Evolutionary conservation across 2,329 filamentous ascomycete genomes (phyloP).

Genomic region (Pseudopithomyces chartarum): DNA sequence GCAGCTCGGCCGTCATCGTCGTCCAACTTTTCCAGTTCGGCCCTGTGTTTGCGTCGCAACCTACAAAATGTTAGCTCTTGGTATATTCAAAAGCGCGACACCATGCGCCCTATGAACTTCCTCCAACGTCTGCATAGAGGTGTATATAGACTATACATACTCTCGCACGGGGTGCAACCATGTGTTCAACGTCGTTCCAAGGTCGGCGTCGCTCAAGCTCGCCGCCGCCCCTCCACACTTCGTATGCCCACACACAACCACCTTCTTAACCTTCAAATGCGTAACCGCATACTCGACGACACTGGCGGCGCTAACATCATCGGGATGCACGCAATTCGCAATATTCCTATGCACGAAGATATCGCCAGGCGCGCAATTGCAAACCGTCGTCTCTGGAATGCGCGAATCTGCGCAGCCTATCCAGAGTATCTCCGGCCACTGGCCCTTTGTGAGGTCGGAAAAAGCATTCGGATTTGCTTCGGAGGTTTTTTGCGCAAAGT

Average conservation of each 20-base stretch:
- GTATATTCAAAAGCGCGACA: not conserved
- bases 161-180: slow-evolving; percentile 65
- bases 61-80: slow-evolving; percentile 15
- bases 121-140: not conserved
- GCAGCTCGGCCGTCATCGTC: slow-evolving; percentile 56
- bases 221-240: slow-evolving; percentile 64
- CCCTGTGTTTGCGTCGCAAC: slow-evolving; percentile 59
- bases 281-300: slow-evolving; percentile 81
- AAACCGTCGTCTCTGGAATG: slow-evolving; percentile 80
- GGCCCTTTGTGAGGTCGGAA: slow-evolving; percentile 67
- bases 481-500: slow-evolving; percentile 70
- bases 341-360: slow-evolving; percentile 92
- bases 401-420: slow-evolving; percentile 87
- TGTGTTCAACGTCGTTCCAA: slow-evolving; percentile 62
- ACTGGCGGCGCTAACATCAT: slow-evolving; percentile 74
- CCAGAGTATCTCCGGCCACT: slow-evolving; percentile 74
- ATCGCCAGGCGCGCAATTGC: slow-evolving; percentile 79
- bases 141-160: slow-evolving; percentile 16
- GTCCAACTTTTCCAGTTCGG: slow-evolving; percentile 54
- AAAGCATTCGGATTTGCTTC: slow-evolving; percentile 74
- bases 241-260: slow-evolving; percentile 67
- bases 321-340: slow-evolving; percentile 77
- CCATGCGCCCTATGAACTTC: not conserved
- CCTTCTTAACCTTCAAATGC: slow-evolving; percentile 69
- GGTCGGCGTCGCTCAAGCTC: slow-evolving; percentile 59